phyloP scores from a whole-genome alignment of 495 filamentous ascomycete genomes.

The Letharia lupina region DNA sequence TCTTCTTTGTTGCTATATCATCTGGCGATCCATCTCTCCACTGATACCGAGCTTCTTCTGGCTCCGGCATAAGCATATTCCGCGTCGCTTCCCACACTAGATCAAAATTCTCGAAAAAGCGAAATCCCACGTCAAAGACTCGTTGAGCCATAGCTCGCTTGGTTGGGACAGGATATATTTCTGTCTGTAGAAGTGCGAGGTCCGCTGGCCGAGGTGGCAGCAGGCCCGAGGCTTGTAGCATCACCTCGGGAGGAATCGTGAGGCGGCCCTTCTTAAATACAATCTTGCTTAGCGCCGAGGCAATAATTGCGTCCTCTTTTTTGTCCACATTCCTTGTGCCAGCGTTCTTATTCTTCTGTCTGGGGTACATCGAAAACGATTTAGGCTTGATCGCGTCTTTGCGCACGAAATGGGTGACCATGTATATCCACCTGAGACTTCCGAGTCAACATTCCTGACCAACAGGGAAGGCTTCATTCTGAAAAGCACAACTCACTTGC shows the following conservation, averaged over 20 bases:
- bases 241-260: conserved; percentile 72
- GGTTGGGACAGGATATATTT: conserved; percentile 9
- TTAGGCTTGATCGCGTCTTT: conserved; percentile 37
- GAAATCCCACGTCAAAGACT: conserved; percentile 17
- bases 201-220: conserved; percentile 45
- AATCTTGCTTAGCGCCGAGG: conserved; percentile 72
- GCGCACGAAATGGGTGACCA: conserved; percentile 63
- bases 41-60: conserved; percentile 9
- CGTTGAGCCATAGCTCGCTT: conserved; percentile 8
- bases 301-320: conserved; percentile 46
- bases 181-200: conserved; percentile 18
- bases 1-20: conserved; percentile 14
- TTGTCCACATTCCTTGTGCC: conserved; percentile 14
- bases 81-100: conserved; percentile 18
- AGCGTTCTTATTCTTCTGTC: conserved; percentile 20
- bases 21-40: conserved; percentile 18
- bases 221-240: conserved; percentile 59
- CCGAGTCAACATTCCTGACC: not conserved
- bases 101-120: conserved; percentile 17
- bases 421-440: conserved; percentile 53
- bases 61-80: conserved; percentile 8
- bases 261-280: conserved; percentile 85
- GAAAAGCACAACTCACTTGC: conserved; percentile 38
- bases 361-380: conserved; percentile 21
- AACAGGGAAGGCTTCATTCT: not conserved